Percentiles rank a stretch among this genome's conserved stretches.
Evolutionary conservation across 2,329 filamentous ascomycete genomes (phyloP).

Genomic region (Penicillium sp.): DNA sequence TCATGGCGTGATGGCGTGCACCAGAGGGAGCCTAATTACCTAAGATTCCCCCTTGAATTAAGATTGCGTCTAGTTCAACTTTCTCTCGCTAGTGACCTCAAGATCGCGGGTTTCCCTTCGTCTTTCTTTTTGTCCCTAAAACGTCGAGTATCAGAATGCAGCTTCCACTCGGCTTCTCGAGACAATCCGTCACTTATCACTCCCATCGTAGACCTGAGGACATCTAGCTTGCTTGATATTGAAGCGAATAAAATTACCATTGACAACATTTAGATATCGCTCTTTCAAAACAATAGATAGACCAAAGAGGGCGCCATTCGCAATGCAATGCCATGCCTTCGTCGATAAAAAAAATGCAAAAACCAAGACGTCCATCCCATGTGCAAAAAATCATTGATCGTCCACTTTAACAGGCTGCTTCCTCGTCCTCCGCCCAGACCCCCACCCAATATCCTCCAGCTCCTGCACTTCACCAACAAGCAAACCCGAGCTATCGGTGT

Average conservation of each 20-base stretch:
- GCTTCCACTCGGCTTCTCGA: background rate
- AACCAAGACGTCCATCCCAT: background rate
- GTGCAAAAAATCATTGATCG: slow-evolving; percentile 16
- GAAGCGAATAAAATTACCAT: background rate
- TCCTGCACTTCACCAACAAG: slow-evolving; percentile 35
- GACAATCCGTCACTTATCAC: background rate
- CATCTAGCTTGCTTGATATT: background rate
- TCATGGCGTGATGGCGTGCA: slow-evolving; percentile 21
- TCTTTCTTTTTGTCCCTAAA: background rate
- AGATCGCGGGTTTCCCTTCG: background rate
- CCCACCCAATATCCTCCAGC: slow-evolving; percentile 37
- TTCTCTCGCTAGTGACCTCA: background rate
- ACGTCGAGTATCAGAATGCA: background rate
- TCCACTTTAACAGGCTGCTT: slow-evolving; percentile 28
- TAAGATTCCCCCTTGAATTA: slow-evolving; percentile 26
- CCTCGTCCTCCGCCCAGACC: slow-evolving; percentile 37
- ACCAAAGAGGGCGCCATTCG: slow-evolving; percentile 18
- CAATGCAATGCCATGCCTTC: slow-evolving; percentile 19
- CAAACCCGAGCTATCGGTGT: slow-evolving; percentile 15
- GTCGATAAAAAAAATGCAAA: slow-evolving; percentile 4
- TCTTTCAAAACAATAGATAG: slow-evolving; percentile 1
- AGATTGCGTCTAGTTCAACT: slow-evolving; percentile 7
- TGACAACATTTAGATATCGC: slow-evolving; percentile 3
- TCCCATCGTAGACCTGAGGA: background rate
- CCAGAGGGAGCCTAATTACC: slow-evolving; percentile 19